These are phyloP conservation scores for Kwoniella dejecticola DNA, from an alignment of 768 basidiomycete species.

Conservation along the genomic window DNA sequence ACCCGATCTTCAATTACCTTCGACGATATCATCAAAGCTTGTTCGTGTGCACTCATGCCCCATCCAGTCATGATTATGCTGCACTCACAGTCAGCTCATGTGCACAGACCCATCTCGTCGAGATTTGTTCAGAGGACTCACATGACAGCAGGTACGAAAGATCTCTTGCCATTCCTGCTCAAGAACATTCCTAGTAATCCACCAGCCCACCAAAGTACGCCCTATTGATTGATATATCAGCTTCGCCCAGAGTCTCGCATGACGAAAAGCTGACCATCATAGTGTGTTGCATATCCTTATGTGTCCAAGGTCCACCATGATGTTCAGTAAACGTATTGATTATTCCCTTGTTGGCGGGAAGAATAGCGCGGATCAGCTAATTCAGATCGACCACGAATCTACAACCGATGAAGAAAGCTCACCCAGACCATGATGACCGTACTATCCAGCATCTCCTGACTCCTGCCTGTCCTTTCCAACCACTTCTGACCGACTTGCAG, in stretches of 20 bases:
- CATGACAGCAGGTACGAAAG: constrained; percentile 77
- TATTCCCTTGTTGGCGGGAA: constrained; percentile 53
- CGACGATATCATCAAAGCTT: constrained; percentile 80
- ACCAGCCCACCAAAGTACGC: constrained; percentile 71
- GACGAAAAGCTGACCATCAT: constrained; percentile 45
- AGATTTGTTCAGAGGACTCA: constrained; percentile 54
- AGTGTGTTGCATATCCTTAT: constrained; percentile 94
- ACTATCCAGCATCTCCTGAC: constrained; percentile 57
- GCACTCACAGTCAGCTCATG: neutral
- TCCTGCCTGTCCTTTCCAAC: constrained; percentile 55
- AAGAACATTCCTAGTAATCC: constrained; percentile 85
- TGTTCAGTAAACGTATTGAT: constrained; percentile 95
- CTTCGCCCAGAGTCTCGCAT: neutral
- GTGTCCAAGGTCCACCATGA: constrained; percentile 75
- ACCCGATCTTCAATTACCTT: constrained; percentile 59
- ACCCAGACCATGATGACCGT: constrained; percentile 56
- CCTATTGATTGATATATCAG: constrained; percentile 58
- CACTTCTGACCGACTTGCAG: constrained; percentile 76
- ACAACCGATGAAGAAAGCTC: no score
- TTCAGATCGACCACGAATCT: no score
- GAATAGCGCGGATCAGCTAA: constrained; percentile 6
- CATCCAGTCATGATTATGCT: constrained; percentile 89
- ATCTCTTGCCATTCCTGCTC: constrained; percentile 44
- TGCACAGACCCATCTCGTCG: neutral
- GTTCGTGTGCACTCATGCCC: constrained; percentile 86